Evolutionary conservation across 129 eudicot species (phyloP), one percentile per base, ranked within the genome.

Genomic region (Centaurea solstitialis): DNA sequence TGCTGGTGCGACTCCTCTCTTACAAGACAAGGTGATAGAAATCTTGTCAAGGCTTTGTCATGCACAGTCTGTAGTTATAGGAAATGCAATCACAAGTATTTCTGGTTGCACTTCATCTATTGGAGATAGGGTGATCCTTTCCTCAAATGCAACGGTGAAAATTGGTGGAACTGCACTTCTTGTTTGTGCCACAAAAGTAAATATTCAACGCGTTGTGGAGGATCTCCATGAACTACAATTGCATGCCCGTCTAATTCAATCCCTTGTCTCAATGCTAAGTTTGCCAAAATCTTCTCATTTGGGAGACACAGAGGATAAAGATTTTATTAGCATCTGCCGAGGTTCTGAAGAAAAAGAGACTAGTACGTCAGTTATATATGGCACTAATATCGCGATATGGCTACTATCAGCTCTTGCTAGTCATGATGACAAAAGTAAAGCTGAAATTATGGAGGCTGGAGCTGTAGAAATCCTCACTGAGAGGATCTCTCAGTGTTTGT

Each of bases 81-180:
- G 99, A 57, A 85, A 85, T 61, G 79, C 90, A 38, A 85, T 96
- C 75, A 87, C 89, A 38, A 65, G 87, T 89, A 84, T 93, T 64
- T 78, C 86, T 66, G 95, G 92, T 15, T 93, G 99, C 77, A 88
- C 78, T 77, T 85, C 94, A 79, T 88, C 98, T 35, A 87, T 96
- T 85, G 89, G 93, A 70, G 84, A 90, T 79, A 87, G 98, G 85
- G 94, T 96, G 47, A 83, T 93, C 67, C 76, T 84, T 78, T 93
- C 98, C 61, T 73, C 89, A 43, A 84, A 88, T 70, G 43, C 87
- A 76, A 81, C 70, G 70, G 88, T 93, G 70, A 89, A 93, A 79
- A 88, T 87, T 69, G 97, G 99, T 75, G 99, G 99, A 80, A 86
- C 95, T 43, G 97, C 99, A 9, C 97, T 96, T 79, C 95, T 96